phyloP scores from a whole-genome alignment of 1,139 yeast genomes.

The Yamadazyma dendronema region DNA sequence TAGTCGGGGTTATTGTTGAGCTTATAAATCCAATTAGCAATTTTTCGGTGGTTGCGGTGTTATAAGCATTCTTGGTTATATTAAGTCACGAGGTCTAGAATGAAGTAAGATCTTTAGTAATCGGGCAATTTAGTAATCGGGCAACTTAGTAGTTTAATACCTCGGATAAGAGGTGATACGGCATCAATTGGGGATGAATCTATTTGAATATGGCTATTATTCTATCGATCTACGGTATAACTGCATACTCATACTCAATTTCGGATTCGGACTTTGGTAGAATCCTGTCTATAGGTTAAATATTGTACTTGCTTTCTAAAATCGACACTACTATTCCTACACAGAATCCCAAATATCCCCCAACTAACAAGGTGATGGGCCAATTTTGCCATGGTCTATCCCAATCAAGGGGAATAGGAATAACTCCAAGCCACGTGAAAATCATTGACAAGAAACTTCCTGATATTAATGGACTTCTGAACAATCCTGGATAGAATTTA shows the following conservation, averaged over 20 bases:
- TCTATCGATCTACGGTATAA: no score
- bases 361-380: conserved; percentile 91
- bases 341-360: conserved; percentile 71
- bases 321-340: conserved; percentile 42
- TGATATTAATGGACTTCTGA: conserved; percentile 37
- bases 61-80: not conserved
- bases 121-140: not conserved
- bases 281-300: no score
- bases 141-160: no score
- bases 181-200: not conserved
- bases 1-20: not conserved
- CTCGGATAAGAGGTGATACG: no score
- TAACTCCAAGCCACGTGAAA: conserved; percentile 91
- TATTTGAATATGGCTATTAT: no score
- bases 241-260: not conserved
- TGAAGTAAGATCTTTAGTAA: no score
- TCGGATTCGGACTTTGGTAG: no score
- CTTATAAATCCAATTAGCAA: not conserved
- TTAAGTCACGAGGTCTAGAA: not conserved
- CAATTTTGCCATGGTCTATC: conserved; percentile 96
- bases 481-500: conserved; percentile 22
- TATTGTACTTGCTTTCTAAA: not conserved
- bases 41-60: not conserved
- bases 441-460: conserved; percentile 51
- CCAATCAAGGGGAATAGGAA: conserved; percentile 96